A percentile compares a stretch with the other conserved stretches of the same genome.
Conservation (phyloP, 441 rosid species). For the Populus hybrid region DNA sequence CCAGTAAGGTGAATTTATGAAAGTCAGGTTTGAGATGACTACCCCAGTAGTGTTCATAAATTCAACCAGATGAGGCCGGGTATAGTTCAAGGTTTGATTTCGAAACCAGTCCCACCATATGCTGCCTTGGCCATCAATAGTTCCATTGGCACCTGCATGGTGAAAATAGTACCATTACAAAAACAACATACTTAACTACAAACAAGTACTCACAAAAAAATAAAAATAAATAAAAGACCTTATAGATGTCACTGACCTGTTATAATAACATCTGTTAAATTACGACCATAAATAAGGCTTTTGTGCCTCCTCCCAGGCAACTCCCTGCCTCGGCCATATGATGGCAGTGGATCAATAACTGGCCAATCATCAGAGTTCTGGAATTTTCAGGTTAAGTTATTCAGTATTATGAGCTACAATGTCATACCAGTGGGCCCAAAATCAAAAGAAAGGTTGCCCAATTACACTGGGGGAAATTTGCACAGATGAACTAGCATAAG, state of each 20-base stretch:
- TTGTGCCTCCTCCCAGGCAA: conserved; percentile 84
- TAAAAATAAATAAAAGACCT: not conserved
- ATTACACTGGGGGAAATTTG: conserved; percentile 12
- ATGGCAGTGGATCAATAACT: conserved; percentile 86
- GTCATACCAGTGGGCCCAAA: not conserved
- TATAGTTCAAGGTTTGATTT: conserved; percentile 64
- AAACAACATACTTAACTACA: conserved; percentile 4
- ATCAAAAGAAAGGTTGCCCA: conserved; percentile 6
- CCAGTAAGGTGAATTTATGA: conserved; percentile 95
- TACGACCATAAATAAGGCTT: conserved; percentile 86
- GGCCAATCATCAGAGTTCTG: conserved; percentile 91
- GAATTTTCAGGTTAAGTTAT: conserved; percentile 23
- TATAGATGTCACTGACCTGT: conserved; percentile 57
- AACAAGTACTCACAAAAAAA: not conserved
- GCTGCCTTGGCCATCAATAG: conserved; percentile 93
- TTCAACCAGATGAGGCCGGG: conserved; percentile 96
- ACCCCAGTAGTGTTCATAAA: conserved; percentile 78
- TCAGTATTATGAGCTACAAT: conserved; percentile 13
- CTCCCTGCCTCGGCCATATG: conserved; percentile 96
- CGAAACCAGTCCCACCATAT: conserved; percentile 88
- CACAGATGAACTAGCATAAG: conserved; percentile 10
- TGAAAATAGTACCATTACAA: conserved; percentile 18
- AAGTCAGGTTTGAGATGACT: conserved; percentile 83
- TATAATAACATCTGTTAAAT: conserved; percentile 85
- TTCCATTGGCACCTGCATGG: conserved; percentile 79